Base-by-base conservation (phyloP, 768 basidiomycete species). In the Hydnum rufescens region DNA sequence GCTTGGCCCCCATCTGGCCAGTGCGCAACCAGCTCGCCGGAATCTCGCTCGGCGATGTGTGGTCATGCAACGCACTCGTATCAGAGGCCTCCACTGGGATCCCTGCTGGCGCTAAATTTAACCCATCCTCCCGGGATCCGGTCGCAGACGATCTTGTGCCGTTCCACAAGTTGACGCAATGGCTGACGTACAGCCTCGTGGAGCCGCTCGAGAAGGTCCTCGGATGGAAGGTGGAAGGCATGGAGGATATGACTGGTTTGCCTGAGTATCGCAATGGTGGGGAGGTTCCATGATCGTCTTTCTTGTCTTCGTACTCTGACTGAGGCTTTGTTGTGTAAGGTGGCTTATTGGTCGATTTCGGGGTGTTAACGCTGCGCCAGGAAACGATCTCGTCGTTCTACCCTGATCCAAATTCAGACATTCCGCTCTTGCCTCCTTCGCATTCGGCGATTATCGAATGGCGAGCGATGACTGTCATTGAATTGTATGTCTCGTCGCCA, bases 261-360 rank as follows among this genome's bases (percentile, higher is more conserved):
- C 90, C 93, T 0, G 92, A 97, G 66, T 97, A 97, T 65, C 76
- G 92, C 42, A 95, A 95, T 57, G 93, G 88, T 80, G 48, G n/a
- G 65, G 19, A 26, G 26, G 44, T 25, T 25, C 32, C 2, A 30
- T 8, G 16, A 51, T 26, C 26, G 32, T 3, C 8, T 43, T 28
- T 6, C 36, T 52, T 5, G 5, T 50, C 23, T 8, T 5, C 30
- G 46, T 31, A 26, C 8, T 13, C 8, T 16, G 26, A 47, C 44
- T 26, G 13, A 26, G 13, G 8, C 26, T 47, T 34, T 53, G 16
- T 19, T 34, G 42, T 34, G 3, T 53, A 55, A 87, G 87, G 92
- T 23, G 93, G 93, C 4, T 72, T 99, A 2, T 68, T 95, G 25
- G 65, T 95, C 44, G 93, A 99, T 62, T 68, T 85, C 0, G 83